Percentiles rank a stretch among this genome's conserved stretches.
These are phyloP conservation scores for Teratosphaeriaceae sp. DNA, from an alignment of 2,329 filamentous ascomycete genomes.

Conservation along the genomic window DNA sequence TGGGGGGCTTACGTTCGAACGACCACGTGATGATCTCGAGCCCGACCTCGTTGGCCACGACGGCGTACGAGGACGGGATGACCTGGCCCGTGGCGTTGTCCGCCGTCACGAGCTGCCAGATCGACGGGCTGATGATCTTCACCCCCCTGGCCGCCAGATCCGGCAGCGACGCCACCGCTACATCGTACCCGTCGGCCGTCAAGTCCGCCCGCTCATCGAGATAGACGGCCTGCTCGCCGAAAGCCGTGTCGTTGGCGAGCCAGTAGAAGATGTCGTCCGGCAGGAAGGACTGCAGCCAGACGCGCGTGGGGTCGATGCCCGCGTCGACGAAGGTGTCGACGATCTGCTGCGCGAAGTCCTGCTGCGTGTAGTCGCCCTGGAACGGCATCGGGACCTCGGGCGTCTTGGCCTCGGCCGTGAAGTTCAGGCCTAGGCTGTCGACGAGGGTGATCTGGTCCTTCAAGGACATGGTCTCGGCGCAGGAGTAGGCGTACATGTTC, in stretches of 20 bases:
- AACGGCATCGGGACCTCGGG: slow-evolving; percentile 62
- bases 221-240: slow-evolving; percentile 56
- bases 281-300: slow-evolving; percentile 58
- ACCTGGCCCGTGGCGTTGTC: slow-evolving; percentile 45
- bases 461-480: slow-evolving; percentile 55
- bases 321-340: slow-evolving; percentile 53
- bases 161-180: slow-evolving; percentile 52
- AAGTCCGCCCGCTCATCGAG: slow-evolving; percentile 56
- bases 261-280: slow-evolving; percentile 52
- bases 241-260: slow-evolving; percentile 55
- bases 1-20: too few species aligned
- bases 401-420: slow-evolving; percentile 62
- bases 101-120: slow-evolving; percentile 54
- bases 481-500: slow-evolving; percentile 55
- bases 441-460: slow-evolving; percentile 57
- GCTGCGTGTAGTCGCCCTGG: slow-evolving; percentile 55
- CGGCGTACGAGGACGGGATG: slow-evolving; percentile 58
- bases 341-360: slow-evolving; percentile 58
- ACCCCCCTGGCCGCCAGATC: slow-evolving; percentile 53
- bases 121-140: slow-evolving; percentile 55
- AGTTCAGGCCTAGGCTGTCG: slow-evolving; percentile 52
- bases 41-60: slow-evolving; percentile 52
- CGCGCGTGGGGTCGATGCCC: slow-evolving; percentile 47
- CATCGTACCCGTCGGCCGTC: slow-evolving; percentile 42
- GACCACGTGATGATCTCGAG: slow-evolving; percentile 63